Evolutionary conservation across 192 early-diverging fungal species (phyloP), one percentile per base, ranked within the genome.

Genomic region (Phycomyces blakesleeanus): DNA sequence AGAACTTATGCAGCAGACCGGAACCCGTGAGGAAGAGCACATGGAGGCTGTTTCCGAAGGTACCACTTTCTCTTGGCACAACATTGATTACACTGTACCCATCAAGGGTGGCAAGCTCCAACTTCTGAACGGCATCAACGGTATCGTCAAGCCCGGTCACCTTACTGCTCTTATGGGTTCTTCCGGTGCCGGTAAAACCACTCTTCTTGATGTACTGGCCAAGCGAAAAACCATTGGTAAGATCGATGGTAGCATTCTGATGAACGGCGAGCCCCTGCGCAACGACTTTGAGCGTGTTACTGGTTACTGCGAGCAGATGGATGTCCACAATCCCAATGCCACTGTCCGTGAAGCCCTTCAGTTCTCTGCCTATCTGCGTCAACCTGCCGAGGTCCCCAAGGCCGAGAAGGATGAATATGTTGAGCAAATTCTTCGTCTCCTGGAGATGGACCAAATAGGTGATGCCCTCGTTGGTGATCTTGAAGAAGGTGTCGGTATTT

Each of bases 221-320:
- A 82, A 85, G 75, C 84, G 91, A 71, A 93, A 92, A 79, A 92
- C 86, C 41, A 86, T 81, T 51, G 80, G 80, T 50, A 79, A 75
- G 3, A 75, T 88, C 9, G 80, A 87, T 29, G 89, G 89, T 66
- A 73, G 72, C 22, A 84, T 95, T 40, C 81, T 86, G 58, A 82
- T 93, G 67, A 85, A 88, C 69, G 84, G 84, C 55, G 75, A 77
- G 55, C 68, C 76, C 24, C 74, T 81, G 51, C 69, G 68, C 44
- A 18, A 49, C 49, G 85, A 85, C 64, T 88, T 89, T 75, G 82
- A 84, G 59, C 83, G 87, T 51, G 78, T 83, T 39, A 87, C 88
- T 16, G 87, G 87, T 14, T 95, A 93, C 73, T 88, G 86, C 71
- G 93, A 95, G 67, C 93, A 95, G 70, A 83, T 90, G 70, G 91